Conservation (phyloP, 345 rosid genomes). For the Aurinia saxatilis region DNA sequence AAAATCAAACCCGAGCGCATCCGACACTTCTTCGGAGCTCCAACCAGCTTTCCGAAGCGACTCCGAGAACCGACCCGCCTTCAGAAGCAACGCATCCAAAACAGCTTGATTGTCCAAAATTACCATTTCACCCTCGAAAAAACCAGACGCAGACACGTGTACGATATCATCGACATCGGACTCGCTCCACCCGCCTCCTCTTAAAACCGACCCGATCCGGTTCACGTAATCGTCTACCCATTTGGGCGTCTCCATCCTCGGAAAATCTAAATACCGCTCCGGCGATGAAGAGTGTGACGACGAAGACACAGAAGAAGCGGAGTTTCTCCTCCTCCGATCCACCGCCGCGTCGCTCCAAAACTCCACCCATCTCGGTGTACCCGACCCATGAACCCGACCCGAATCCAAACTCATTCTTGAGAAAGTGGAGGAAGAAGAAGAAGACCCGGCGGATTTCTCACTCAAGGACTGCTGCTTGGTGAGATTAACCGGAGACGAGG, state of each 20-base stretch:
- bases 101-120: conserved; percentile 72
- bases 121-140: conserved; percentile 75
- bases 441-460: conserved; percentile 51
- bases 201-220: conserved; percentile 73
- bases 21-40: conserved; percentile 97
- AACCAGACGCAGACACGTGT: conserved; percentile 78
- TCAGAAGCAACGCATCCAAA: conserved; percentile 67
- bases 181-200: conserved; percentile 88
- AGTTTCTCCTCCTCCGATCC: conserved; percentile 68
- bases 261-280: conserved; percentile 61
- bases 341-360: conserved; percentile 91
- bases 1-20: conserved; percentile 76
- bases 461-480: conserved; percentile 59
- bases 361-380: conserved; percentile 90
- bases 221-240: conserved; percentile 79
- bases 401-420: conserved; percentile 62
- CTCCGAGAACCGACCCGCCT: conserved; percentile 87
- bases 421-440: conserved; percentile 29
- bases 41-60: conserved; percentile 88
- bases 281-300: conserved; percentile 69
- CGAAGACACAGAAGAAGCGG: conserved; percentile 35
- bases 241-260: conserved; percentile 57
- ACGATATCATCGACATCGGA: conserved; percentile 68
- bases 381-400: conserved; percentile 33
- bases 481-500: conserved; percentile 35